These are phyloP conservation scores for Triangularia verruculosa DNA, from an alignment of 2,329 filamentous ascomycete species.

Conservation along the genomic window DNA sequence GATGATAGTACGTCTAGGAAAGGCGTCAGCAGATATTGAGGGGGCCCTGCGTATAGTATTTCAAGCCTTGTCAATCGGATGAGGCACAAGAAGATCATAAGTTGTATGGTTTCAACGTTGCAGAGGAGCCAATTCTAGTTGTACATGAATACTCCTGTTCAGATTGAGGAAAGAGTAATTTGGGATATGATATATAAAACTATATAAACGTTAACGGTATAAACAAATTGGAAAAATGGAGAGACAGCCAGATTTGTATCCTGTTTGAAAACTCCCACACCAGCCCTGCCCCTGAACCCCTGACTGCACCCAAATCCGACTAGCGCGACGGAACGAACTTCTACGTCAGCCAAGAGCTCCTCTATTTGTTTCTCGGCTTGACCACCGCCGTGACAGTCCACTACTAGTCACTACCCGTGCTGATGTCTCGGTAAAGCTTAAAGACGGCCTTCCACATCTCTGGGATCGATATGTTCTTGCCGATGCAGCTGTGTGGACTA, in stretches of 20 bases:
- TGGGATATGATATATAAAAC: too few species aligned
- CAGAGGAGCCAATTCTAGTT: too few species aligned
- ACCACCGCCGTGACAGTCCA: not conserved
- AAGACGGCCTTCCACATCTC: conserved; percentile 17
- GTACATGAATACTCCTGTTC: not conserved
- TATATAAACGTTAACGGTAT: too few species aligned
- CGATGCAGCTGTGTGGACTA: conserved; percentile 16
- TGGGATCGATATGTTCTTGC: conserved; percentile 17
- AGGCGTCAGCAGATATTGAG: conserved; percentile 18
- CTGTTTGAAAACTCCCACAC: not conserved
- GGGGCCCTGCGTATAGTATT: conserved; percentile 10
- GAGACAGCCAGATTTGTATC: not conserved
- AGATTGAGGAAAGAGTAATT: not conserved
- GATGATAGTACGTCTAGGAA: conserved; percentile 18
- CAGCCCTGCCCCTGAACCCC: too few species aligned
- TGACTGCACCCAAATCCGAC: not conserved
- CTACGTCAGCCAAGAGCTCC: not conserved
- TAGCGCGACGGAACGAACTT: not conserved
- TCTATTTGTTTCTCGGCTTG: not conserved
- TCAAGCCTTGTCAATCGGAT: conserved; percentile 1
- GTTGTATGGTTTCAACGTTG: too few species aligned
- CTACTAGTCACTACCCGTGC: not conserved
- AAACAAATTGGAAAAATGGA: too few species aligned
- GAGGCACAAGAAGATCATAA: not conserved
- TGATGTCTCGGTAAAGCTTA: not conserved